Percentiles rank a stretch among this genome's conserved stretches.
These are phyloP conservation scores for Sugiyamaella xylanicola DNA, from an alignment of 1,139 yeast genomes.

Conservation along the genomic window DNA sequence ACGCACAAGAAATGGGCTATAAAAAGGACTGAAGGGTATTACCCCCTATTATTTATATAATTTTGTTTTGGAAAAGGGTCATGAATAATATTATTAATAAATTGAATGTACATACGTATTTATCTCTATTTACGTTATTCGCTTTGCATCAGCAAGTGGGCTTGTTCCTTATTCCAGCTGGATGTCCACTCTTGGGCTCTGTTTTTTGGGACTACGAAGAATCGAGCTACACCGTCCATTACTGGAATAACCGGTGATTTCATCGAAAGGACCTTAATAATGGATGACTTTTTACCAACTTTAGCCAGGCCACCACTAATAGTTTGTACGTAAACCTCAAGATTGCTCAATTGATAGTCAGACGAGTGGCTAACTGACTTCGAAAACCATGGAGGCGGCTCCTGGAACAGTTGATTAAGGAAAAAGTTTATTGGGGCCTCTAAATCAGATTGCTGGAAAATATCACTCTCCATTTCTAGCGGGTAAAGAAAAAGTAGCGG, in stretches of 20 bases:
- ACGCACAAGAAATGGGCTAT: constrained; percentile 60
- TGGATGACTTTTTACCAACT: constrained; percentile 73
- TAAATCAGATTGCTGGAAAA: constrained; percentile 65
- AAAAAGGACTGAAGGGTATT: constrained; percentile 25
- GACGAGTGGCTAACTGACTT: constrained; percentile 38
- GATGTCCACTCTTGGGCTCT: constrained; percentile 67
- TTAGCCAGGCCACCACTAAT: constrained; percentile 80
- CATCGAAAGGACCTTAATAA: constrained; percentile 65
- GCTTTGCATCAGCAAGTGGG: constrained; percentile 19
- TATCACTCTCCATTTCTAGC: constrained; percentile 80
- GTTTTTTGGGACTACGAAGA: constrained; percentile 78
- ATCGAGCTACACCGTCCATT: constrained; percentile 70
- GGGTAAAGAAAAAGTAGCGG: constrained; percentile 87
- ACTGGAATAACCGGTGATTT: constrained; percentile 71
- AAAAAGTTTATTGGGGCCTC: constrained; percentile 59
- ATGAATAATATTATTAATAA: constrained; percentile 13
- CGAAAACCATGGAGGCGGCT: constrained; percentile 70
- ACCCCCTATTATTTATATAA: neutral
- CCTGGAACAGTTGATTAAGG: constrained; percentile 51
- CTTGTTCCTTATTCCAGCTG: constrained; percentile 62
- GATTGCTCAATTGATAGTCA: constrained; percentile 57
- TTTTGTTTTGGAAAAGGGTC: neutral
- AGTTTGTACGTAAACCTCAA: constrained; percentile 83
- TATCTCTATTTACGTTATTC: constrained; percentile 1
- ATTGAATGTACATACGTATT: neutral